A percentile compares a stretch with the other conserved stretches of the same genome.
phyloP scores from a whole-genome alignment of 306 rosid genomes.

The Cucurbita maxima region DNA sequence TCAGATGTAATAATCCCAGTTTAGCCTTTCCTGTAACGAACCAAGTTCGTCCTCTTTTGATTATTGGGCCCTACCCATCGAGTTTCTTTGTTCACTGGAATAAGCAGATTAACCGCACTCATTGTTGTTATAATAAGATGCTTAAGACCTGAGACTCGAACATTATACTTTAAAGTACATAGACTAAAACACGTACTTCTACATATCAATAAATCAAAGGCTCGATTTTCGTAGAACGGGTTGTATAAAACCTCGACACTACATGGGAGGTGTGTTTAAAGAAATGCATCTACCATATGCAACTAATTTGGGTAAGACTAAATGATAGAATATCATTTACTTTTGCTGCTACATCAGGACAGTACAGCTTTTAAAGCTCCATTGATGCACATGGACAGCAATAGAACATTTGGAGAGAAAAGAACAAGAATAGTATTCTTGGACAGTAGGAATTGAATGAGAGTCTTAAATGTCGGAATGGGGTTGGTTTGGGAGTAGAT shows the following conservation, averaged over 20 bases:
- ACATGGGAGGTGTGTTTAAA: background rate
- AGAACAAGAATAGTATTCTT: background rate
- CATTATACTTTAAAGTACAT: too few relatives aligned
- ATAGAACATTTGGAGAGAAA: background rate
- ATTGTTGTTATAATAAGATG: too few relatives aligned
- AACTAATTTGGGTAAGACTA: background rate
- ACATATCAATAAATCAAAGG: too few relatives aligned
- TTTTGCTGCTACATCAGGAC: slow-evolving; percentile 17
- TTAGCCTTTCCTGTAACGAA: too few relatives aligned
- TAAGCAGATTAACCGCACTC: too few relatives aligned
- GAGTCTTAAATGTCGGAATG: slow-evolving; percentile 7
- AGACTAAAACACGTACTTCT: too few relatives aligned
- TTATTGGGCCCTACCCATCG: too few relatives aligned
- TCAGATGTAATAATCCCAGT: too few relatives aligned
- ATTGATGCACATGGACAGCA: slow-evolving; percentile 55
- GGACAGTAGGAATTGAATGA: background rate
- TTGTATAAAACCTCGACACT: background rate
- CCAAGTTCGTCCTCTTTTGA: too few relatives aligned
- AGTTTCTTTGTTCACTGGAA: too few relatives aligned
- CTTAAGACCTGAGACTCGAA: too few relatives aligned
- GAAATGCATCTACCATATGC: background rate
- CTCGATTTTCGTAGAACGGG: too few relatives aligned
- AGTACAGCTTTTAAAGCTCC: slow-evolving; percentile 29
- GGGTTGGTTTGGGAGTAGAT: slow-evolving; percentile 8
- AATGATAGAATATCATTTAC: background rate